Percentiles rank a stretch among this genome's conserved stretches.
These are phyloP conservation scores for Thelonectria olida DNA, from an alignment of 2,329 filamentous ascomycete species.

Conservation along the genomic window DNA sequence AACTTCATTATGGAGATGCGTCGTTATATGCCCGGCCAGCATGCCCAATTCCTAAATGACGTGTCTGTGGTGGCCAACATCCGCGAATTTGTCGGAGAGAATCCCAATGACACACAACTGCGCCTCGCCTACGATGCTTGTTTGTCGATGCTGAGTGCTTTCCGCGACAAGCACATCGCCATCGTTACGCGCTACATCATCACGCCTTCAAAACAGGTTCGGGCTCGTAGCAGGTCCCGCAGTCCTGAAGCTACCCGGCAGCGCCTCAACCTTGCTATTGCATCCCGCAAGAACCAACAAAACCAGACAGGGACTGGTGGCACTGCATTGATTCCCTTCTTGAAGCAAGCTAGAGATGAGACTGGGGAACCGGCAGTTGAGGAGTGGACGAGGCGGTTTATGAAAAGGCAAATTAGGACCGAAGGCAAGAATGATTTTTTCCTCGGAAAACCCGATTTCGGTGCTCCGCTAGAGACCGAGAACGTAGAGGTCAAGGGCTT, in stretches of 20 bases:
- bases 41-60: constrained; percentile 87
- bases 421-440: constrained; percentile 67
- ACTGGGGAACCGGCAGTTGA: constrained; percentile 90
- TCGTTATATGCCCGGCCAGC: constrained; percentile 93
- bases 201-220: constrained; percentile 80
- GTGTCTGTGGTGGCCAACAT: constrained; percentile 86
- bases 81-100: constrained; percentile 77
- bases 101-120: constrained; percentile 71
- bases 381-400: constrained; percentile 67
- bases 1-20: constrained; percentile 99
- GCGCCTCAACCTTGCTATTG: constrained; percentile 70
- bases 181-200: constrained; percentile 98
- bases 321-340: constrained; percentile 91
- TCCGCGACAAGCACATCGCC: constrained; percentile 94
- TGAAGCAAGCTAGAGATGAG: constrained; percentile 96
- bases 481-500: constrained; percentile 70
- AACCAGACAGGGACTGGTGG: constrained; percentile 90
- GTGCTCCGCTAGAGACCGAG: constrained; percentile 49
- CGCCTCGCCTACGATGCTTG: constrained; percentile 90
- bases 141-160: constrained; percentile 72
- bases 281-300: constrained; percentile 59
- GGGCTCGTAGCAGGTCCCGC: constrained; percentile 69
- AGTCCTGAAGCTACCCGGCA: constrained; percentile 62
- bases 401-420: constrained; percentile 60
- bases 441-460: constrained; percentile 60